A percentile compares a stretch with the other conserved stretches of the same genome.
Conservation (phyloP, 1,284 basidiomycete genomes). For the Stereum hirsutum region DNA sequence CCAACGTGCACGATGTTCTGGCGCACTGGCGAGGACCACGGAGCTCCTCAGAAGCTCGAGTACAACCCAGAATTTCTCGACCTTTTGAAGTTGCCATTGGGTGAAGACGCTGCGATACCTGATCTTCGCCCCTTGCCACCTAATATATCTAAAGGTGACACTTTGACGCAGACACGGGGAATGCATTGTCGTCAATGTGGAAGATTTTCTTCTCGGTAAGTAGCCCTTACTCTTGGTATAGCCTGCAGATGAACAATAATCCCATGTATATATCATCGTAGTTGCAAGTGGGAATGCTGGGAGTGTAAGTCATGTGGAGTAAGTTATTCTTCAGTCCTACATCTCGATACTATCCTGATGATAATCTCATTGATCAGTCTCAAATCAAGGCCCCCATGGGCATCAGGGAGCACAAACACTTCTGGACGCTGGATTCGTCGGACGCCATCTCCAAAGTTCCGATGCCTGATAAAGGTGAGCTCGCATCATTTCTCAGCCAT, state of each 20-base stretch:
- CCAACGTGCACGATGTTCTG: conserved; percentile 50
- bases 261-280: conserved; percentile 16
- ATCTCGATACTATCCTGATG: too few relatives aligned
- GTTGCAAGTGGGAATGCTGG: conserved; percentile 66
- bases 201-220: conserved; percentile 59
- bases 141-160: too few relatives aligned
- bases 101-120: too few relatives aligned
- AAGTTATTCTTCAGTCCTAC: conserved; percentile 10
- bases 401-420: conserved; percentile 29
- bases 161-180: too few relatives aligned
- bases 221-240: neutral
- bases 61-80: conserved; percentile 36
- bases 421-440: conserved; percentile 27
- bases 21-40: conserved; percentile 21
- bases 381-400: conserved; percentile 18
- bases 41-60: conserved; percentile 16
- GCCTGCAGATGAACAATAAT: neutral
- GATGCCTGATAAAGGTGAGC: too few relatives aligned
- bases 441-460: too few relatives aligned
- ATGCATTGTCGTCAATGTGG: conserved; percentile 63
- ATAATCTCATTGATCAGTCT: conserved; percentile 4
- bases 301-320: conserved; percentile 52
- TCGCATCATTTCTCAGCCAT: too few relatives aligned
- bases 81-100: conserved; percentile 5
- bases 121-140: too few relatives aligned